Conservation (phyloP, 2,329 filamentous ascomycete species). For the Arthrobotrys megalospora region DNA sequence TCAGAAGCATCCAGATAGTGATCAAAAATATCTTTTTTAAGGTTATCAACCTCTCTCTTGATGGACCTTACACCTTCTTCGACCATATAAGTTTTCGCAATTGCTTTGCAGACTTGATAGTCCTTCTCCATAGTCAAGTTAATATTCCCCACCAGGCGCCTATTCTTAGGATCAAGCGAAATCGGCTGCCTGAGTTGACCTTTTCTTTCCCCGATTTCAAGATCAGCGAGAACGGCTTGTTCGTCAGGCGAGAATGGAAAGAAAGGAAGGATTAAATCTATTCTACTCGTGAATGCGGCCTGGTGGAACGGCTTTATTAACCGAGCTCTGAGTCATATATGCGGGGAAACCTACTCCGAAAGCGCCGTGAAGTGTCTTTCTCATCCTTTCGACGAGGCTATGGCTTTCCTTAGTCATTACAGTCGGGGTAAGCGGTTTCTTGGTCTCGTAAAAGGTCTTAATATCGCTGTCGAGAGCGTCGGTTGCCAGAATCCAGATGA, state of each 20-base stretch:
- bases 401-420: slow-evolving; percentile 58
- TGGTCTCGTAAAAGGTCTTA: slow-evolving; percentile 67
- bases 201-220: slow-evolving; percentile 18
- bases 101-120: slow-evolving; percentile 5
- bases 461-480: slow-evolving; percentile 69
- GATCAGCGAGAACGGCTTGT: slow-evolving; percentile 68
- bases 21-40: slow-evolving; percentile 3
- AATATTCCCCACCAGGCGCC: slow-evolving; percentile 23
- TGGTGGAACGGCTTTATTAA: slow-evolving; percentile 47
- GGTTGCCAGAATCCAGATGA: slow-evolving; percentile 71
- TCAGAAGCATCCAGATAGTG: background rate
- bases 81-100: slow-evolving; percentile 5
- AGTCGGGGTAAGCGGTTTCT: slow-evolving; percentile 63
- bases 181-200: slow-evolving; percentile 4
- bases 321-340: slow-evolving; percentile 10
- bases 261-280: slow-evolving; percentile 69
- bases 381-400: slow-evolving; percentile 63
- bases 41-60: slow-evolving; percentile 16
- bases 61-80: slow-evolving; percentile 18
- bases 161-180: slow-evolving; percentile 11
- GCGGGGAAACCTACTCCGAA: slow-evolving; percentile 63
- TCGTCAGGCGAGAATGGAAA: slow-evolving; percentile 68
- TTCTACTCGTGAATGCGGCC: slow-evolving; percentile 68
- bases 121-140: slow-evolving; percentile 2
- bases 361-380: slow-evolving; percentile 62